Base-by-base conservation (phyloP, 495 filamentous ascomycete species). In the Neurospora sp. region DNA sequence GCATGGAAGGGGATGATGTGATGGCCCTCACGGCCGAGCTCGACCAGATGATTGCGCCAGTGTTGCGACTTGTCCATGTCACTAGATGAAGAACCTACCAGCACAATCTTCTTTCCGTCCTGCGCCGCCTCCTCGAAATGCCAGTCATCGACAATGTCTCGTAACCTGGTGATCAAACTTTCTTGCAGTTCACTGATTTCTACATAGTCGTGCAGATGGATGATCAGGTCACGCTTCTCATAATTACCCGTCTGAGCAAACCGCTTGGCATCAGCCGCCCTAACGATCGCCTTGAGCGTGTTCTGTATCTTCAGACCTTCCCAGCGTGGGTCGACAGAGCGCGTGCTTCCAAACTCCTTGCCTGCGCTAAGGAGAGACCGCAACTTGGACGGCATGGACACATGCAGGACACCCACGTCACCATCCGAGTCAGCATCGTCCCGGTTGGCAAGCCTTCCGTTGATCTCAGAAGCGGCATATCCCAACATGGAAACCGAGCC, bases 161-260 rank as follows among this genome's bases (percentile, higher is more conserved):
- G 89, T 10, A 99, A 81, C 65, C 89, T 87, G 35, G 77, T 78
- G 5, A 98, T 78, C 1, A 86, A 78, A n/a, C 92, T 91, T 22
- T 89, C 86, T 10, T 83, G 77, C 1, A 91, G 89, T 70, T 83
- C 82, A 74, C 85, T 87, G 14, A 98, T 84, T 59, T 96, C 92
- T 37, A 88, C 88, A 76, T 93, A 93, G 77, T 97, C 94, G 75
- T 91, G 88, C 11, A 98, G 80, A 69, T 94, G 91, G 10, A 99
- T 82, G 72, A 98, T 93, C 1, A 86, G 76, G 59, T 76, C 76
- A 46, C 78, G 76, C 11, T 78, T 71, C 39, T 39, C 10, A 27
- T 27, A 46, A 10, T 68, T 53, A 39, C 59, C n/a, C 22, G 9
- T 37, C 53, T 27, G 35, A 12, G 68, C 27, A 37, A 69, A 44